A percentile compares a stretch with the other conserved stretches of the same genome.
phyloP scores from a whole-genome alignment of 2,329 filamentous ascomycete genomes.

The Pezicula carpinea region DNA sequence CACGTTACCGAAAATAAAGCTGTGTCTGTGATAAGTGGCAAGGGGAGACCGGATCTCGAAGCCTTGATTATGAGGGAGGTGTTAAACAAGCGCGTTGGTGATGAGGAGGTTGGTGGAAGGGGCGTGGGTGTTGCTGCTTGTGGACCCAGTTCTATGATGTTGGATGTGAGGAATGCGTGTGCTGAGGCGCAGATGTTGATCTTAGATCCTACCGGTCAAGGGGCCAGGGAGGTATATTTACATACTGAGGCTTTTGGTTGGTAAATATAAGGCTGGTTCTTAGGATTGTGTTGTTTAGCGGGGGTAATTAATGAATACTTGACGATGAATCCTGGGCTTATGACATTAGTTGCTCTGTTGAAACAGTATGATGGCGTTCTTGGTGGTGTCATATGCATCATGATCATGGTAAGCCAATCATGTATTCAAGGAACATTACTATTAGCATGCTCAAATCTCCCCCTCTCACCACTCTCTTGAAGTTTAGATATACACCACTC shows the following conservation, averaged over 20 bases:
- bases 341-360: no score
- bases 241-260: conserved; percentile 7
- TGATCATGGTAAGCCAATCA: no score
- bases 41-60: conserved; percentile 6
- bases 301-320: no score
- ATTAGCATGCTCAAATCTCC: no score
- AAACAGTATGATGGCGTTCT: no score
- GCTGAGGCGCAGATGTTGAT: conserved; percentile 6
- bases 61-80: background rate
- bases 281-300: no score
- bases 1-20: background rate
- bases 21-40: conserved; percentile 1
- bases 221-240: conserved; percentile 3
- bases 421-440: no score
- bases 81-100: background rate
- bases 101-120: background rate
- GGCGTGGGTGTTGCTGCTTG: conserved; percentile 7
- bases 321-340: no score
- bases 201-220: background rate
- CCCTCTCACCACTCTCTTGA: no score
- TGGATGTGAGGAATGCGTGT: conserved; percentile 9
- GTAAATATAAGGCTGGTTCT: no score
- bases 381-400: no score
- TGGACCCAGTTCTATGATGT: conserved; percentile 8
- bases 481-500: no score